A percentile compares a stretch with the other conserved stretches of the same genome.
Evolutionary conservation across 164 flowering plant genomes (phyloP).

Genomic region (Vitis amurensis): DNA sequence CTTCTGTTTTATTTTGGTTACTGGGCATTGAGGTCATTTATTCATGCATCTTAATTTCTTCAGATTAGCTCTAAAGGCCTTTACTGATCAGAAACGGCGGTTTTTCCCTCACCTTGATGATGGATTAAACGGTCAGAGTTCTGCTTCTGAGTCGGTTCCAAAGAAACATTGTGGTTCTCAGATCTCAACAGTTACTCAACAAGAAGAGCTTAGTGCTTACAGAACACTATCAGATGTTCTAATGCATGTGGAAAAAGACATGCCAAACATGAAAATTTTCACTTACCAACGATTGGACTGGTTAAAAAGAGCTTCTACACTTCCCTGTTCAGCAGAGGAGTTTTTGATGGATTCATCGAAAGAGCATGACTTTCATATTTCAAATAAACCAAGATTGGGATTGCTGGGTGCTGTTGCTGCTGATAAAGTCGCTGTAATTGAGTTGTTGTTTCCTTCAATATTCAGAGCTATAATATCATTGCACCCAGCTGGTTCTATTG

Average conservation of each 20-base stretch:
- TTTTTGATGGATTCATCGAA: constrained; percentile 44
- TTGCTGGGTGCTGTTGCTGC: constrained; percentile 28
- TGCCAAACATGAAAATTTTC: constrained; percentile 51
- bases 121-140: constrained; percentile 26
- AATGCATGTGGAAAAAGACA: constrained; percentile 53
- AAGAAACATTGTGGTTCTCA: constrained; percentile 58
- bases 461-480: constrained; percentile 84
- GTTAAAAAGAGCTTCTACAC: constrained; percentile 72
- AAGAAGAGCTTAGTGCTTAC: constrained; percentile 49
- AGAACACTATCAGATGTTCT: constrained; percentile 61
- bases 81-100: constrained; percentile 83
- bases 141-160: constrained; percentile 32
- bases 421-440: constrained; percentile 75
- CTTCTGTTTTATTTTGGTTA: background rate
- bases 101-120: constrained; percentile 90
- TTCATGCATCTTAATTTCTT: constrained; percentile 13
- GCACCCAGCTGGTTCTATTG: constrained; percentile 83
- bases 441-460: constrained; percentile 71
- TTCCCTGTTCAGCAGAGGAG: constrained; percentile 52
- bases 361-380: constrained; percentile 43
- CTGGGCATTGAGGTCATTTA: background rate
- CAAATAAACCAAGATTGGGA: constrained; percentile 44
- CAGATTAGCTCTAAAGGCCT: constrained; percentile 95
- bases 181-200: constrained; percentile 18
- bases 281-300: constrained; percentile 81